Evolutionary conservation across 2,329 filamentous ascomycete genomes (phyloP).

Genomic region (Coccinonectria pachysandricola): DNA sequence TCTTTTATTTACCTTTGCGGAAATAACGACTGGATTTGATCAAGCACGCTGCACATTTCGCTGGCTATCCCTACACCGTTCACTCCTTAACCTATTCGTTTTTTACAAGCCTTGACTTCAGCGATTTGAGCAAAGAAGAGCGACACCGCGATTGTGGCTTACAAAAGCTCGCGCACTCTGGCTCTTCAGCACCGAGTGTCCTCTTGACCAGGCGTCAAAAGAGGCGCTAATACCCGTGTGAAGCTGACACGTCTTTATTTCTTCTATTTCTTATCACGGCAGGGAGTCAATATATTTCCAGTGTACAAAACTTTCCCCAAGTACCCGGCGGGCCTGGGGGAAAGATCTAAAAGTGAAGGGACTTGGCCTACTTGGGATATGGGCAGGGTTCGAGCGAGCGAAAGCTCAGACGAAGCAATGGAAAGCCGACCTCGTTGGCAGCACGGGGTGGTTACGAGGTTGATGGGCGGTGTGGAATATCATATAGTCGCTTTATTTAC

Average conservation of each 20-base stretch:
- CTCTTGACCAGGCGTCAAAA: conserved; percentile 4
- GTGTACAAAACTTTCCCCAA: conserved; percentile 13
- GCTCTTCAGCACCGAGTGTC: too few species aligned
- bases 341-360: conserved; percentile 13
- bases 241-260: conserved; percentile 14
- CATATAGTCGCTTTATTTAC: conserved; percentile 22
- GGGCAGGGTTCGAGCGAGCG: conserved; percentile 9
- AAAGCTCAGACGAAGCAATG: too few species aligned
- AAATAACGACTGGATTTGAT: conserved; percentile 23
- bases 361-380: conserved; percentile 13
- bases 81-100: conserved; percentile 31
- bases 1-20: conserved; percentile 17
- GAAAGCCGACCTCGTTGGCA: too few species aligned
- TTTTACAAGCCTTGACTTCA: conserved; percentile 18
- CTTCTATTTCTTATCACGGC: conserved; percentile 10
- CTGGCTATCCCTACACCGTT: conserved; percentile 27
- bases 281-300: conserved; percentile 13
- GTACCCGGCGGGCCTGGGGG: conserved; percentile 3
- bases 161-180: too few species aligned
- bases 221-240: conserved; percentile 10
- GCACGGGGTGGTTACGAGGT: conserved; percentile 6
- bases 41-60: conserved; percentile 16
- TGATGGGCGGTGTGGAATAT: conserved; percentile 15
- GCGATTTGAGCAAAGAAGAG: conserved; percentile 15
- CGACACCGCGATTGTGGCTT: conserved; percentile 8